These are phyloP conservation scores for Leccinum pellstonianum DNA, from an alignment of 768 basidiomycete species.

Conservation along the genomic window DNA sequence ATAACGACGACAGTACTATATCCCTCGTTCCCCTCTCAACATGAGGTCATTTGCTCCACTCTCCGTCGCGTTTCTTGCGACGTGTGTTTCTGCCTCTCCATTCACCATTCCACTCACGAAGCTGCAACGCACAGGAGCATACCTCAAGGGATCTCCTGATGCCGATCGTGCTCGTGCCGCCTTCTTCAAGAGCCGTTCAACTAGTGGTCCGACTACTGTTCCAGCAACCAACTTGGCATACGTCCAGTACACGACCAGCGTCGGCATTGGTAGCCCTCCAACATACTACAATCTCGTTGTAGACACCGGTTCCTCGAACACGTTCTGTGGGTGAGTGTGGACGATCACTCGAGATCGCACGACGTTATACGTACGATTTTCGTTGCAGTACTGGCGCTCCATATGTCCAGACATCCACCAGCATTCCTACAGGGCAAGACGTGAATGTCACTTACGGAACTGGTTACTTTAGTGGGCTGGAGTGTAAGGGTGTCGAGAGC, in stretches of 20 bases:
- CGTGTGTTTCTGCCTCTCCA: constrained; percentile 6
- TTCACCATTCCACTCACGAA: constrained; percentile 14
- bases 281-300: constrained; percentile 31
- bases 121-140: constrained; percentile 10
- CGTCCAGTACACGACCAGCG: constrained; percentile 18
- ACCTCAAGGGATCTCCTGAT: constrained; percentile 19
- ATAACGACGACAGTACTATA: background rate
- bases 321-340: constrained; percentile 22
- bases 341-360: background rate
- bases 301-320: constrained; percentile 36
- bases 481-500: too few relatives aligned
- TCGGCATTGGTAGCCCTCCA: constrained; percentile 28
- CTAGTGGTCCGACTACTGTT: constrained; percentile 13
- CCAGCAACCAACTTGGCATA: constrained; percentile 16
- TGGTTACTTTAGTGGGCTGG: too few relatives aligned
- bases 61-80: constrained; percentile 7
- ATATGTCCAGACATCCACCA: constrained; percentile 25
- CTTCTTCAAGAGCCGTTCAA: constrained; percentile 4
- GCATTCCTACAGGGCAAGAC: constrained; percentile 23
- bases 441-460: constrained; percentile 6
- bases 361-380: background rate
- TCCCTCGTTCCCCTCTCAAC: background rate
- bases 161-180: constrained; percentile 20
- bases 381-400: constrained; percentile 17
- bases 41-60: constrained; percentile 17